phyloP scores from a whole-genome alignment of 345 rosid species.

The Salix udensis region DNA sequence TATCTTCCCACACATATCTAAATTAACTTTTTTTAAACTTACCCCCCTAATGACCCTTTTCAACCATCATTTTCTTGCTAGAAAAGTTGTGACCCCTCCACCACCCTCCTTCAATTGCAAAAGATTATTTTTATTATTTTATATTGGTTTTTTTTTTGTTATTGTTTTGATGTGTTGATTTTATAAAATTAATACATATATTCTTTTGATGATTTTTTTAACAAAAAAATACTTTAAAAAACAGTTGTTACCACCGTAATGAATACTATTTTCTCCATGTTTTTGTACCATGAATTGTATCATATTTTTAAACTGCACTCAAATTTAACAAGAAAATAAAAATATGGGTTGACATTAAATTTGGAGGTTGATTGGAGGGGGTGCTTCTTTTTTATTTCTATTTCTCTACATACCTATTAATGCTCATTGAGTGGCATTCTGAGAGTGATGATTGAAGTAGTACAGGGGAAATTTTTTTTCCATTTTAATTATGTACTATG shows the following conservation, averaged over 20 bases:
- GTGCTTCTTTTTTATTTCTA: not conserved
- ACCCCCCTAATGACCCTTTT: constrained; percentile 12
- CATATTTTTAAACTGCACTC: no score
- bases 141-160: not conserved
- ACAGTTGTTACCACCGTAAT: no score
- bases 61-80: constrained; percentile 40
- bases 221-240: no score
- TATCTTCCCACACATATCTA: not conserved
- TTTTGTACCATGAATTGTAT: not conserved
- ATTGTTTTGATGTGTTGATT: rapidly evolving
- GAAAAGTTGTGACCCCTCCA: constrained; percentile 48
- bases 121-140: no score
- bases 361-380: not conserved
- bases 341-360: not conserved
- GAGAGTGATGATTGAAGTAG: constrained; percentile 21
- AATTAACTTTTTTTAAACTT: constrained; percentile 9
- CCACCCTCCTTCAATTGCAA: not conserved
- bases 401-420: constrained; percentile 4
- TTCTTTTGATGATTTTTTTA: not conserved
- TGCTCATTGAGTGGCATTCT: constrained; percentile 12
- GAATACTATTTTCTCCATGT: no score
- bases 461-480: constrained; percentile 3
- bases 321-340: not conserved
- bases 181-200: no score
- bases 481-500: constrained; percentile 7